Base-by-base conservation (phyloP, 1,284 basidiomycete species). In the Wolfiporia cocos region DNA sequence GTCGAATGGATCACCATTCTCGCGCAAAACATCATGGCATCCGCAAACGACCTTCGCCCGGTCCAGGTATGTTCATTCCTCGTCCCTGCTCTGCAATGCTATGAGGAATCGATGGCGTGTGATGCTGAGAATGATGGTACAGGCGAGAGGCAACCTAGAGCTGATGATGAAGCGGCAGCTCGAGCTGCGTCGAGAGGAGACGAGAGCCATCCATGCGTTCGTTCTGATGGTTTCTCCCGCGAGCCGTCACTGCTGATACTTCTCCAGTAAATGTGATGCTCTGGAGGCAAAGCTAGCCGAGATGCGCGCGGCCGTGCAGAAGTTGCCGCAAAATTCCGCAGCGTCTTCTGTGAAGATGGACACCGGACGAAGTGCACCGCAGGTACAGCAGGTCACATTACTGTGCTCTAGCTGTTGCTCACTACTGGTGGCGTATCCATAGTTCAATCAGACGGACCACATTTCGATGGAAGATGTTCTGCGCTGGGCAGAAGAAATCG, bases 1-100 rank as follows among this genome's bases (percentile, higher is more conserved):
- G 67, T 83, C 3, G 81, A 86, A 55, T 89, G 86, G 86, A 81
- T 87, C 37, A 77, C 70, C 14, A 66, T 83, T 1, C 71, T 88
- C 42, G 74, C 76, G n/a, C 83, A 85, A 57, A 88, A 89, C 58
- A 66, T 88, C 31, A 86, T 88, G 81, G 85, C 83, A 5, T 82
- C 85, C 19, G 84, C 82, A 23, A 87, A 88, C 51, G 85, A 89
- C 52, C 62, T 88, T 42, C 76, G 85, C n/a, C 86, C 86, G 3
- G 81, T 87, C 7, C 86, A 88, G 69, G 84, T 80, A 49, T 19
- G 63, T 52, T 34, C 24, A 32, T 9, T 34, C 20, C 29, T 7
- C 22, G 37, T 40, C 35, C n/a, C n/a, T n/a, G n/a, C n/a, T n/a
- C n/a, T n/a, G n/a, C n/a, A n/a, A n/a, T n/a, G n/a, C n/a, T n/a